Evolutionary conservation across 2,329 filamentous ascomycete genomes (phyloP).

Genomic region (Aspergillus jensenii): DNA sequence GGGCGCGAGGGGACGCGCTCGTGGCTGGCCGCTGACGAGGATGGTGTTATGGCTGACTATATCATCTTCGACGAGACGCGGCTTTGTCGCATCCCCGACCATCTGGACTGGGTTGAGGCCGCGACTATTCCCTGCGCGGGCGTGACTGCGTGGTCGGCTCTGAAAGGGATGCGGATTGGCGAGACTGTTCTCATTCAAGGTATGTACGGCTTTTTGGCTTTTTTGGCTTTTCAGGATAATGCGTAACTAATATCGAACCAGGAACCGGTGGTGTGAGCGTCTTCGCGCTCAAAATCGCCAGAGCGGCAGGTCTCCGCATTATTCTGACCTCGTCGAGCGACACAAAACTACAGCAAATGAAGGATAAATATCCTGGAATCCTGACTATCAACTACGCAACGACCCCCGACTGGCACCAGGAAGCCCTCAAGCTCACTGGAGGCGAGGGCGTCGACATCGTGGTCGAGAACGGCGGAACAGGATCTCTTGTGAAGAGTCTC

Average conservation of each 20-base stretch:
- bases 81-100: constrained; percentile 36
- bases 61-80: constrained; percentile 43
- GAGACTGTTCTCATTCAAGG: constrained; percentile 45
- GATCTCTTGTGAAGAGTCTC: constrained; percentile 41
- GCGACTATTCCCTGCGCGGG: constrained; percentile 46
- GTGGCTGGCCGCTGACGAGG: constrained; percentile 41
- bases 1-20: constrained; percentile 37
- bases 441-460: constrained; percentile 39
- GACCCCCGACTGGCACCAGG: constrained; percentile 31
- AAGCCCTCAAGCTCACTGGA: constrained; percentile 32
- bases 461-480: constrained; percentile 41
- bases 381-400: constrained; percentile 33
- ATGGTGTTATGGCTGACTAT: constrained; percentile 45
- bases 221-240: background rate
- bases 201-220: background rate
- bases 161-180: constrained; percentile 42
- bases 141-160: constrained; percentile 46
- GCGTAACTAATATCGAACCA: constrained; percentile 1
- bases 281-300: constrained; percentile 37
- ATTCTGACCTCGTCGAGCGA: constrained; percentile 42
- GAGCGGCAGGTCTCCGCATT: constrained; percentile 32
- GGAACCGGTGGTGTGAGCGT: constrained; percentile 39
- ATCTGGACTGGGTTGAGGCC: constrained; percentile 40
- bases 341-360: constrained; percentile 31
- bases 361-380: constrained; percentile 18